Evolutionary conservation across 2,329 filamentous ascomycete species (phyloP), one percentile per base, ranked within the genome.

Genomic region (Trichoderma polysporum): DNA sequence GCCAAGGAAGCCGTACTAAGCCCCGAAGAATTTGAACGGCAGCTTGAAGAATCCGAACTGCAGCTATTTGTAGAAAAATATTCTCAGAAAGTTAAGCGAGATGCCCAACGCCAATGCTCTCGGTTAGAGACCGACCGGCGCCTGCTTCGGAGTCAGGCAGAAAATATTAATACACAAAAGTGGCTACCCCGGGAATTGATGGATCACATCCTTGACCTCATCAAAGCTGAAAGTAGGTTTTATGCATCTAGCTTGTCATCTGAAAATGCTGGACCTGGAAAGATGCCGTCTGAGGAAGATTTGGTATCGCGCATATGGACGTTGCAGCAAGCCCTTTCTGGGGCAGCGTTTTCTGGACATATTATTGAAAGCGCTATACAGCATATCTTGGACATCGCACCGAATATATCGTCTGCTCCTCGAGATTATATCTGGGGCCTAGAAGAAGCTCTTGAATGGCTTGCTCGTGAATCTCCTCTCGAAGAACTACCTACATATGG

Each of bases 41-140:
- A 97, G 73, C 85, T 98, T 17, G 93, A 97, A 76, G 90, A 93
- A 73, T 91, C 93, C n/a, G 93, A 97, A 73, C 83, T 99, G 41
- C 94, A 98, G 77, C 80, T 92, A 25, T 81, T 97, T 6, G 90
- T 98, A 17, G 94, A 98, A 70, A 95, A 93, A 74, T 82, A 94
- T 78, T 90, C 90, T 0, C 81, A 86, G 47, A 97, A 94, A 77
- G 90, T 90, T 69, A 90, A 90, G 72, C 89, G 90, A 73, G 94
- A 97, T 78, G 89, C 90, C 17, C 83, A 86, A 70, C 90, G 94
- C 22, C 92, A 97, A 75, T 88, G 89, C 69, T 82, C 85, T 25
- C 91, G 92, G 71, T 83, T 97, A 35, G 91, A 96, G 74, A 97
- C 92, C 6, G 95, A 98, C 75, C 88, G 90, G 66, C 90, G 94